Conservation (phyloP, 2,329 filamentous ascomycete species). For the Paecilomyces dactylethromorphus region DNA sequence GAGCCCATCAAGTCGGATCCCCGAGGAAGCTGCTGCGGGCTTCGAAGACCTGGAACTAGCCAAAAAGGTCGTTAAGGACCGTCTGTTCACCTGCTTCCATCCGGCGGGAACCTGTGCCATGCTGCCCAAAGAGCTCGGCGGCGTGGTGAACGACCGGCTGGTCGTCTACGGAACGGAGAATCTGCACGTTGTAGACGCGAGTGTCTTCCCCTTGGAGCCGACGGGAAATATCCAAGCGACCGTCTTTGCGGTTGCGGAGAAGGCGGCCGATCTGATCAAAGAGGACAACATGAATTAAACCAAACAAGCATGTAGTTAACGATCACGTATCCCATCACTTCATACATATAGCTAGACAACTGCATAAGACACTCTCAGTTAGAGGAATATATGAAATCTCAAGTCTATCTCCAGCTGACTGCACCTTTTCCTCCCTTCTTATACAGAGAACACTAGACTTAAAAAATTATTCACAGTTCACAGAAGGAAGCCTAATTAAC, state of each 20-base stretch:
- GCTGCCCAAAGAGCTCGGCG: conserved; percentile 12
- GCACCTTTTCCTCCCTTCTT: no score
- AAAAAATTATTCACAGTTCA: no score
- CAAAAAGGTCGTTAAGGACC: conserved; percentile 15
- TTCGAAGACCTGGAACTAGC: conserved; percentile 10
- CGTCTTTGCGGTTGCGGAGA: conserved; percentile 29
- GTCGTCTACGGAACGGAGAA: conserved; percentile 20
- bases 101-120: conserved; percentile 21
- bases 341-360: background rate
- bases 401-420: no score
- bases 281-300: background rate
- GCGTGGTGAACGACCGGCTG: conserved; percentile 20
- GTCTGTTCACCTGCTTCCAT: conserved; percentile 14
- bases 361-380: no score
- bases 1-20: conserved; percentile 4
- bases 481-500: no score
- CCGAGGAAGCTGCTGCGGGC: conserved; percentile 4
- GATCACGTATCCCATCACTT: background rate
- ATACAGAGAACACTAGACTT: no score
- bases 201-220: conserved; percentile 21
- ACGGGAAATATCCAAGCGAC: conserved; percentile 22
- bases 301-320: no score
- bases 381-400: no score
- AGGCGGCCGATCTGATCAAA: conserved; percentile 27
- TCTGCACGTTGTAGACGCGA: conserved; percentile 21